Evolutionary conservation across 495 filamentous ascomycete genomes (phyloP).

Genomic region (Cercophora newfieldiana): DNA sequence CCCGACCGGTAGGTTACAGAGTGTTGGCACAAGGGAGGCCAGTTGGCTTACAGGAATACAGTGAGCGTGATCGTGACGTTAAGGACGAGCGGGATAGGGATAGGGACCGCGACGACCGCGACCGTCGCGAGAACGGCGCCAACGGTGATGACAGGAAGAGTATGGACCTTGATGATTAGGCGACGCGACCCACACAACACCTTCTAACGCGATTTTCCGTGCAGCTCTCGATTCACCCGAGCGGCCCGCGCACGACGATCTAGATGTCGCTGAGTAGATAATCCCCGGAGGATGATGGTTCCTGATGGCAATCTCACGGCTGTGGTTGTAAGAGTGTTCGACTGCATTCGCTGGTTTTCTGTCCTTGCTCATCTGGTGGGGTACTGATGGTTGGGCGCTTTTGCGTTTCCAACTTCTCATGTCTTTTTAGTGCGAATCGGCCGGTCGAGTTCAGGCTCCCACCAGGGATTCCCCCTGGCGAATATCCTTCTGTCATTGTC

Average conservation of each 20-base stretch:
- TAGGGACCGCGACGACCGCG: constrained; percentile 57
- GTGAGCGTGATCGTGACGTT: constrained; percentile 55
- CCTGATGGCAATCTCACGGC: not conserved
- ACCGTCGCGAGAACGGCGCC: constrained; percentile 63
- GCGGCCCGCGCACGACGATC: constrained; percentile 86
- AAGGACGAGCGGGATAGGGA: constrained; percentile 52
- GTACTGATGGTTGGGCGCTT: constrained; percentile 35
- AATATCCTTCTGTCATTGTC: not conserved
- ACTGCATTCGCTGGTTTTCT: constrained; percentile 11
- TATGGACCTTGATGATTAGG: constrained; percentile 40
- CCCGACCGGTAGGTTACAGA: constrained; percentile 65
- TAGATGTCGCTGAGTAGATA: constrained; percentile 89
- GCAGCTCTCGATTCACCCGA: constrained; percentile 67
- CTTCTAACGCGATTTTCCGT: not conserved
- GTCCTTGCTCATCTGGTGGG: constrained; percentile 18
- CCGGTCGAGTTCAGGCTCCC: constrained; percentile 20
- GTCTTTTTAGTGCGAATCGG: constrained; percentile 38
- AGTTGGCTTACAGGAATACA: constrained; percentile 20
- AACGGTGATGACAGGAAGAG: constrained; percentile 90
- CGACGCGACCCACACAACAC: constrained; percentile 20
- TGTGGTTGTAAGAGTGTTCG: constrained; percentile 33
- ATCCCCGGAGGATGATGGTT: not conserved
- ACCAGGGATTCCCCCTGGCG: not conserved
- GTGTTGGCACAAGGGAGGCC: constrained; percentile 35
- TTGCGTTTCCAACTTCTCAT: constrained; percentile 10